Evolutionary conservation across 2,329 filamentous ascomycete genomes (phyloP), one percentile per base, ranked within the genome.

Genomic region (Macrophomina pseudophaseolina): DNA sequence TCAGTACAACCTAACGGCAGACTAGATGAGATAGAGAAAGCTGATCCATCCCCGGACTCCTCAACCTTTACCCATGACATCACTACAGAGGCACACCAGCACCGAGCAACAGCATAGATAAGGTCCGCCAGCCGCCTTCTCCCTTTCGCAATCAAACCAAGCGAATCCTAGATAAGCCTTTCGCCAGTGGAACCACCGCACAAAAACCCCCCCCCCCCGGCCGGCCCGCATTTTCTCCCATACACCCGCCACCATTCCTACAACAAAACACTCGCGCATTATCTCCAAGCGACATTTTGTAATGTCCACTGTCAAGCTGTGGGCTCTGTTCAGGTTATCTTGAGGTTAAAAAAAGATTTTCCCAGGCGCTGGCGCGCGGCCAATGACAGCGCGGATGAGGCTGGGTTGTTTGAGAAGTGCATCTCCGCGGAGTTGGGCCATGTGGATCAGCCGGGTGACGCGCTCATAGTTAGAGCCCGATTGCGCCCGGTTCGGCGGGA

Each of bases 281-380:
- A 44, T 44, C 42, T 44, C 16, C 23, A 23, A n/a, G 9, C 9
- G 16, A 5, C 42, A n/a, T 44, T 54, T 54, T 12, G 52, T 54
- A 54, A 54, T 54, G 32, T 14, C 16, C 52, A 38, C 33, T 54
- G 52, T 54, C 52, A 54, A 33, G 11, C 11, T 9, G 32, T 28
- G 9, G 23, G 48, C 32, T 30, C 5, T 6, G 9, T 54, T 11
- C 54, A 42, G 23, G 23, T 58, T 58, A 58, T 58, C 54, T 23
- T 58, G 54, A 58, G 35, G 54, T 58, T 28, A 58, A 58, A 58
- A 58, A 42, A 58, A 58, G 54, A 58, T 58, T 58, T 58, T 44
- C 18, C 33, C 8, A 23, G 33, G 16, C 52, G 23, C 3, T 23
- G 23, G 23, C 3, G 23, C 23, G 23, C 53, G 54, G 12, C 35